phyloP scores from a whole-genome alignment of 169 alveolate genomes.

The Ichthyophthirius multifiliis region DNA sequence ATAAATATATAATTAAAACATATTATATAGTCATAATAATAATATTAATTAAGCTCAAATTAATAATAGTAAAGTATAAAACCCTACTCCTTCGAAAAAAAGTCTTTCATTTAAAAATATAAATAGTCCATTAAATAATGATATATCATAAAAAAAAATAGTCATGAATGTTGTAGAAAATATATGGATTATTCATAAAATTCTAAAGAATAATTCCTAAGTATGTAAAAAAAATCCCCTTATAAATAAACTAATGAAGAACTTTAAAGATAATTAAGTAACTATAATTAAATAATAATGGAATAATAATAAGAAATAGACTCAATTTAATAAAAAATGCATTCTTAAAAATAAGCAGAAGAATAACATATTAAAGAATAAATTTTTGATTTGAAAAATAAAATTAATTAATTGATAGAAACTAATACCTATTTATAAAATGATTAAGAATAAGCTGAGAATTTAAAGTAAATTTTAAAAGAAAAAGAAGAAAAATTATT shows the following conservation, averaged over 20 bases:
- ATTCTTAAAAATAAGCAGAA: too few relatives aligned
- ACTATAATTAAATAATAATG: background rate
- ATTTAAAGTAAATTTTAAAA: too few relatives aligned
- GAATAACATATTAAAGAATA: too few relatives aligned
- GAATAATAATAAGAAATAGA: too few relatives aligned
- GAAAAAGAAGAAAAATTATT: too few relatives aligned
- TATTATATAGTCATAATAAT: background rate
- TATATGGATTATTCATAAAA: background rate
- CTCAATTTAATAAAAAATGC: too few relatives aligned
- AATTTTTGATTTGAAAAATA: too few relatives aligned
- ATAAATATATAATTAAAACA: background rate
- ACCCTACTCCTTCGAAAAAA: background rate
- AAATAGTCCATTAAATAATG: background rate
- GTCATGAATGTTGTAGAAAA: background rate
- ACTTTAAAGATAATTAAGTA: background rate
- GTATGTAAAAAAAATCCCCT: background rate
- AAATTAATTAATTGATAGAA: too few relatives aligned
- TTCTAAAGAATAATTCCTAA: background rate
- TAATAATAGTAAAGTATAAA: background rate
- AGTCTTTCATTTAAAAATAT: background rate
- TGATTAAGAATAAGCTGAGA: too few relatives aligned
- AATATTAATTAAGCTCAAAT: background rate
- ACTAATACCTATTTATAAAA: too few relatives aligned
- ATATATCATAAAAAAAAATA: background rate
- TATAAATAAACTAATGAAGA: background rate